These are phyloP conservation scores for Fraxinus quadrangulata DNA, from an alignment of 257 asterid genomes.

Conservation along the genomic window DNA sequence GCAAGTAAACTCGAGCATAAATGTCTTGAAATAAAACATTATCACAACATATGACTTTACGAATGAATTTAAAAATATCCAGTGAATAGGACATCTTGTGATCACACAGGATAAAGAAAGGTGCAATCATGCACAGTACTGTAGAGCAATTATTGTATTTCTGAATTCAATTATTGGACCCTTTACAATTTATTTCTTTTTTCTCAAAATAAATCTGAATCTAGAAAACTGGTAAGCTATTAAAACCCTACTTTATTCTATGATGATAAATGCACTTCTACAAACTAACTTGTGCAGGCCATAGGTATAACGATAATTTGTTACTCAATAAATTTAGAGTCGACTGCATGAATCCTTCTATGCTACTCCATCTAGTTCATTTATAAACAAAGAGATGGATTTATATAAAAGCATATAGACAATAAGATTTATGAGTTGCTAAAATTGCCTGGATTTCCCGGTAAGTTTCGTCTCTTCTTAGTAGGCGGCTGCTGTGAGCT, in stretches of 20 bases:
- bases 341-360: neutral
- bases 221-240: neutral
- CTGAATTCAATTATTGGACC: conserved; percentile 59
- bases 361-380: neutral
- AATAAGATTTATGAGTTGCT: neutral
- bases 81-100: neutral
- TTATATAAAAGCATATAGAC: neutral
- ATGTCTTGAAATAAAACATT: neutral
- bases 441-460: conserved; percentile 48
- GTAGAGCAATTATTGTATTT: conserved; percentile 36
- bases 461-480: conserved; percentile 50
- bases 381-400: neutral
- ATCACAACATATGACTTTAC: conserved; percentile 2
- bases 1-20: too few relatives aligned
- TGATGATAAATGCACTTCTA: neutral
- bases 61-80: neutral
- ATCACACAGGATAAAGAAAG: conserved; percentile 23
- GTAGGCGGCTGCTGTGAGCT: conserved; percentile 33
- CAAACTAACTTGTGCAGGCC: neutral
- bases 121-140: conserved; percentile 41
- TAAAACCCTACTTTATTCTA: neutral
- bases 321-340: neutral
- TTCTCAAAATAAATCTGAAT: neutral
- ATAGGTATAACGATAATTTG: neutral
- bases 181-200: conserved; percentile 13